Evolutionary conservation across 2,329 filamentous ascomycete species (phyloP).

Genomic region (Arthrinium puccinioides): DNA sequence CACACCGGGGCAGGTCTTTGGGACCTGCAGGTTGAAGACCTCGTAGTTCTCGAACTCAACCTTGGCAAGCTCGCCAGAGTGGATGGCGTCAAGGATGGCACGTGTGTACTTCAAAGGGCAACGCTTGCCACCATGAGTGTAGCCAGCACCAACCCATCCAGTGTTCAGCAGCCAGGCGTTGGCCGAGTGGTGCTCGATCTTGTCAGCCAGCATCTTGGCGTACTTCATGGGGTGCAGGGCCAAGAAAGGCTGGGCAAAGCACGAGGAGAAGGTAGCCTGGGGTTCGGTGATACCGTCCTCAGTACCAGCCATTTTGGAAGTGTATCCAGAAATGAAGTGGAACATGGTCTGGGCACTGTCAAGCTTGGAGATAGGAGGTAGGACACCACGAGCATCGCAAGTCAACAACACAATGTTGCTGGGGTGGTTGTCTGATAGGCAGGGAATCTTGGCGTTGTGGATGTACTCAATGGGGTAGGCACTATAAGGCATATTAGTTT

Average conservation of each 20-base stretch:
- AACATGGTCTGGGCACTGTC: conserved; percentile 96
- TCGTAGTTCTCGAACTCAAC: conserved; percentile 92
- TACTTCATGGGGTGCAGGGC: conserved; percentile 99
- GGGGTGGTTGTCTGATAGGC: conserved; percentile 78
- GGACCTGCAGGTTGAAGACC: conserved; percentile 94
- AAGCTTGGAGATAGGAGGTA: conserved; percentile 97
- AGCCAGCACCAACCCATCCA: conserved; percentile 69
- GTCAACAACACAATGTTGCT: conserved; percentile 97
- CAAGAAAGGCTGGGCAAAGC: conserved; percentile 98
- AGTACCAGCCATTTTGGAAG: conserved; percentile 99
- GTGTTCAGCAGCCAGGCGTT: conserved; percentile 92
- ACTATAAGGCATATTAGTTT: conserved; percentile 23
- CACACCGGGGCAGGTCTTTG: conserved; percentile 82
- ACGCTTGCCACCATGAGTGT: conserved; percentile 87
- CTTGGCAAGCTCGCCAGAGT: conserved; percentile 91
- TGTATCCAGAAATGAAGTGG: conserved; percentile 99
- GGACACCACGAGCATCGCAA: conserved; percentile 93
- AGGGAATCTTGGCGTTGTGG: conserved; percentile 96
- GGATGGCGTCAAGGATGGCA: conserved; percentile 95
- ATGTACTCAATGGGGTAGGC: conserved; percentile 99
- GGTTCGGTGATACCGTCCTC: conserved; percentile 96
- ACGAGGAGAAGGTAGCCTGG: conserved; percentile 97
- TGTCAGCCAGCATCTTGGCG: conserved; percentile 95
- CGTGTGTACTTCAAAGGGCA: conserved; percentile 98
- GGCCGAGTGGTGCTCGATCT: conserved; percentile 91